phyloP scores from a whole-genome alignment of 2,329 filamentous ascomycete species.

The Fusarium camptoceras region DNA sequence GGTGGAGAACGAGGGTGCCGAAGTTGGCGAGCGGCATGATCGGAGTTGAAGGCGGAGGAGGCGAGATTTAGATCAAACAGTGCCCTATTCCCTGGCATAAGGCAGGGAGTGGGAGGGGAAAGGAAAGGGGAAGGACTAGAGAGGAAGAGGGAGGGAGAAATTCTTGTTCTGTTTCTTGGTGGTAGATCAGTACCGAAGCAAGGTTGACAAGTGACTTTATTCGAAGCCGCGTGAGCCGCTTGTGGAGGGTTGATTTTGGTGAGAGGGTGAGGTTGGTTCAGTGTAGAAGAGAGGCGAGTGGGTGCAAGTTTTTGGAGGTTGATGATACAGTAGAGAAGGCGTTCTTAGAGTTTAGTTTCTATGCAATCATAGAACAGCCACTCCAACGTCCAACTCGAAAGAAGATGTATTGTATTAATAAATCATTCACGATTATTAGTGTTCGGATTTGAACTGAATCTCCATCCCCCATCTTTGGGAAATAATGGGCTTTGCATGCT shows the following conservation, averaged over 20 bases:
- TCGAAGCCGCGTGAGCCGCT: constrained; percentile 31
- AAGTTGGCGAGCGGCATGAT: constrained; percentile 64
- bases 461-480: not conserved
- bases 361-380: too few species aligned
- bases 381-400: not conserved
- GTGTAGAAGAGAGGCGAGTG: not conserved
- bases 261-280: constrained; percentile 12
- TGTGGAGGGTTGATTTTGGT: constrained; percentile 23
- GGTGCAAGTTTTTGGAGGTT: not conserved
- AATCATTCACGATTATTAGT: not conserved
- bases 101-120: not conserved
- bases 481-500: constrained; percentile 1
- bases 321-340: not conserved
- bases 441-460: not conserved
- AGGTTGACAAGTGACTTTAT: constrained; percentile 3
- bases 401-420: not conserved
- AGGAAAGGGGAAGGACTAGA: not conserved
- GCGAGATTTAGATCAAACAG: constrained; percentile 6
- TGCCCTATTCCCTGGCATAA: constrained; percentile 16
- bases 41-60: not conserved
- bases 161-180: constrained; percentile 7
- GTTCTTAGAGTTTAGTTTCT: not conserved
- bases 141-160: not conserved
- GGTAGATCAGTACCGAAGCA: constrained; percentile 18
- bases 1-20: constrained; percentile 63